Percentiles rank a stretch among this genome's conserved stretches.
These are phyloP conservation scores for Cyclocybe aegerita DNA, from an alignment of 768 basidiomycete species.

Conservation along the genomic window DNA sequence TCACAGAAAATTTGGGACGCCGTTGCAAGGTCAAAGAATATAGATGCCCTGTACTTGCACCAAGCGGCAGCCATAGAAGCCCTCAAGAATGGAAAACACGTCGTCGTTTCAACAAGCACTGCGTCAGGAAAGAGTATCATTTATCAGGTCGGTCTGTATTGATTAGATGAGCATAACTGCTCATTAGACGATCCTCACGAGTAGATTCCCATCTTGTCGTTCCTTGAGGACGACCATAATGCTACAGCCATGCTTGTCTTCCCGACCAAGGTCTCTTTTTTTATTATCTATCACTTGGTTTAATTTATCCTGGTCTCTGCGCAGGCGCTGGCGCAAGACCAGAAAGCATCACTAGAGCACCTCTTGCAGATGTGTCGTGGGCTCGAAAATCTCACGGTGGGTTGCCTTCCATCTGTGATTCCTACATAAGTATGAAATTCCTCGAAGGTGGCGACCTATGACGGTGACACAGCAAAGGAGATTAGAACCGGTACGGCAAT, in stretches of 20 bases:
- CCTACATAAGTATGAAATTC: neutral
- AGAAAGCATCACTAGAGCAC: constrained; percentile 67
- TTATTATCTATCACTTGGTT: neutral
- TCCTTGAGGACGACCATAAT: constrained; percentile 57
- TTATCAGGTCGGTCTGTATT: constrained; percentile 59
- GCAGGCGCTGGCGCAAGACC: constrained; percentile 89
- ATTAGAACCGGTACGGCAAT: constrained; percentile 48
- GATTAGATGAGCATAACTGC: neutral
- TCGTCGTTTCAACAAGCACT: constrained; percentile 88
- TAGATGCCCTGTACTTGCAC: constrained; percentile 63
- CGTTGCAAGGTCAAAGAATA: constrained; percentile 56
- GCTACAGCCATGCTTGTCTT: constrained; percentile 84
- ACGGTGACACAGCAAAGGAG: constrained; percentile 84
- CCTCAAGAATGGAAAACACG: constrained; percentile 56
- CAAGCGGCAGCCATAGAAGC: constrained; percentile 75
- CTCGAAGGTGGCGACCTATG: constrained; percentile 70
- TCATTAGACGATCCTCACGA: neutral
- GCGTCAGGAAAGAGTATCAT: constrained; percentile 89
- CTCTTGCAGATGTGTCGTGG: constrained; percentile 59
- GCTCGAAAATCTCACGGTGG: constrained; percentile 59
- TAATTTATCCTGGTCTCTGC: neutral
- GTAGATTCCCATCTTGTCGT: constrained; percentile 69
- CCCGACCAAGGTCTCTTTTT: constrained; percentile 72
- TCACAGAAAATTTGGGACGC: constrained; percentile 58
- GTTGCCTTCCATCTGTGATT: neutral